Percentiles rank a stretch among this genome's conserved stretches.
phyloP scores from a whole-genome alignment of 164 flowering plant species.

The Litsea cubeba region DNA sequence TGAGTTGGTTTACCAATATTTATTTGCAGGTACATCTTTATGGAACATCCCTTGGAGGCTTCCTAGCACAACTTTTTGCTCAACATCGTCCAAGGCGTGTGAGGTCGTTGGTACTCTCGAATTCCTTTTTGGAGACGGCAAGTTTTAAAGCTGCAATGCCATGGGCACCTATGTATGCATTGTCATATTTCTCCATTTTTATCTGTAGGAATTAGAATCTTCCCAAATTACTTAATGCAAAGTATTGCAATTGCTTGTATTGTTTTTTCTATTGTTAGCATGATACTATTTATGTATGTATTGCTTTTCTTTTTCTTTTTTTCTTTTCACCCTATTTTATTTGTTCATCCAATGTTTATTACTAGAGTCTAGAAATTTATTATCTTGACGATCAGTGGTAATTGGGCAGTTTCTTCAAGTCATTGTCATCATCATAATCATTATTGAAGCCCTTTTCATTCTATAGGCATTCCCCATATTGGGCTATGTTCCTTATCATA shows the following conservation, averaged over 20 bases:
- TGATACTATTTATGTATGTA: no score
- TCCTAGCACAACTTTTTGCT: constrained; percentile 96
- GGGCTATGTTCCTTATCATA: no score
- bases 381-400: no score
- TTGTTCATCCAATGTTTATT: no score
- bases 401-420: no score
- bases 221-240: neutral
- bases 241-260: neutral
- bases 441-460: no score
- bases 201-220: neutral
- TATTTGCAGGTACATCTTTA: constrained; percentile 79
- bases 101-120: constrained; percentile 80
- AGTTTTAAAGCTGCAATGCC: constrained; percentile 89
- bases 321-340: no score
- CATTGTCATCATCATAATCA: no score
- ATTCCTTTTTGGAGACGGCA: constrained; percentile 80
- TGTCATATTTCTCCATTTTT: neutral
- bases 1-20: constrained; percentile 15
- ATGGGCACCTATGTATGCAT: constrained; percentile 90
- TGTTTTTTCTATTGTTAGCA: neutral
- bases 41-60: constrained; percentile 98
- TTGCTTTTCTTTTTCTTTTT: no score
- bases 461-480: no score
- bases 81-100: constrained; percentile 98
- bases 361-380: no score